phyloP scores from a whole-genome alignment of 1,139 yeast species.

The Chernovozyma aurita region DNA sequence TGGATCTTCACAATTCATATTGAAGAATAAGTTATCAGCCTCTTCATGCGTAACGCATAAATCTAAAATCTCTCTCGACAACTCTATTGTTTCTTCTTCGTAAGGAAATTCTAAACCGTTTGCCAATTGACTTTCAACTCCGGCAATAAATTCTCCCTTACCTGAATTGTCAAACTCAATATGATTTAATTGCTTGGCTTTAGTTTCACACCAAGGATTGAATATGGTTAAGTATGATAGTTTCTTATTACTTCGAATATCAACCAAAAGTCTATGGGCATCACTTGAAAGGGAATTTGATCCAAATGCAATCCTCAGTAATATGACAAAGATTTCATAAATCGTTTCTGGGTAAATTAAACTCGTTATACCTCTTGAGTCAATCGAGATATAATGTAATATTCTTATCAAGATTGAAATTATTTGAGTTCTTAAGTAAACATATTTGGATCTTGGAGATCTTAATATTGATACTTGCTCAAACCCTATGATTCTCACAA shows the following conservation, averaged over 20 bases:
- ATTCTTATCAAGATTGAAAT: slow-evolving; percentile 35
- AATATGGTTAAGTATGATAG: slow-evolving; percentile 26
- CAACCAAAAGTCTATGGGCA: slow-evolving; percentile 29
- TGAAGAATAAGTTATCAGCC: slow-evolving; percentile 68
- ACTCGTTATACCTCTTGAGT: slow-evolving; percentile 25
- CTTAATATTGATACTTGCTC: slow-evolving; percentile 48
- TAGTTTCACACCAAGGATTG: slow-evolving; percentile 38
- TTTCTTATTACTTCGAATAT: slow-evolving; percentile 21
- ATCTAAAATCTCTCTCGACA: slow-evolving; percentile 69
- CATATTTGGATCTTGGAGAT: slow-evolving; percentile 43
- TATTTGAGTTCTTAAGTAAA: slow-evolving; percentile 38
- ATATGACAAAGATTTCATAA: slow-evolving; percentile 46
- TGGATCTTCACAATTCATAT: slow-evolving; percentile 47
- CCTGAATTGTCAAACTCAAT: slow-evolving; percentile 10
- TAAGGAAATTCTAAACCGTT: slow-evolving; percentile 63
- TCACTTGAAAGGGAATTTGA: slow-evolving; percentile 34
- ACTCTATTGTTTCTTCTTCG: slow-evolving; percentile 59
- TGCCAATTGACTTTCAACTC: slow-evolving; percentile 37
- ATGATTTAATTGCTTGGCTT: slow-evolving; percentile 39
- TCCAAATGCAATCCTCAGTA: slow-evolving; percentile 58
- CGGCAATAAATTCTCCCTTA: slow-evolving; percentile 18
- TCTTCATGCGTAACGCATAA: slow-evolving; percentile 71
- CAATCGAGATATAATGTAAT: slow-evolving; percentile 30
- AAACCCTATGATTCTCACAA: slow-evolving; percentile 44
- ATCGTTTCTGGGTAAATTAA: slow-evolving; percentile 39